phyloP scores from a whole-genome alignment of 768 basidiomycete genomes.

The Xanthoconium stramineum region DNA sequence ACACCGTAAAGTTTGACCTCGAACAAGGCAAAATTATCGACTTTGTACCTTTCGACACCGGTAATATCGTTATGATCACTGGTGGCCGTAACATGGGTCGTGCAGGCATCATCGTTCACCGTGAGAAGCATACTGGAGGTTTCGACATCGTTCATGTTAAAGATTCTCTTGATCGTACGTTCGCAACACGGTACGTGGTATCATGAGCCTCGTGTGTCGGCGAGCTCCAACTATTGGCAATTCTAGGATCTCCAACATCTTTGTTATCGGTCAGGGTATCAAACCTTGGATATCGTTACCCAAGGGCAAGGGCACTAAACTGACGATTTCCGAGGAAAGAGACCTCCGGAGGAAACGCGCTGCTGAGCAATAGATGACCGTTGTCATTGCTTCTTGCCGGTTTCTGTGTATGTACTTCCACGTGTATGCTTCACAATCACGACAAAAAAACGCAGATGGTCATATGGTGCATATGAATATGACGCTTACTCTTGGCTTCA shows the following conservation, averaged over 20 bases:
- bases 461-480: constrained; percentile 15
- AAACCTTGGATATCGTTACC: constrained; percentile 98
- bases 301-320: constrained; percentile 96
- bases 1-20: constrained; percentile 96
- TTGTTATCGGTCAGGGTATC: constrained; percentile 92
- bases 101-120: constrained; percentile 92
- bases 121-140: constrained; percentile 96
- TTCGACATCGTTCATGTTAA: constrained; percentile 99
- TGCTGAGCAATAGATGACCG: constrained; percentile 54
- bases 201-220: background rate
- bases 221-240: background rate
- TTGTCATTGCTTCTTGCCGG: constrained; percentile 5
- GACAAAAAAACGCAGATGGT: constrained; percentile 19
- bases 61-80: constrained; percentile 96
- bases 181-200: constrained; percentile 85
- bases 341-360: constrained; percentile 86
- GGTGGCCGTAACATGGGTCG: constrained; percentile 99
- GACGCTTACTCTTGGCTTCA: background rate
- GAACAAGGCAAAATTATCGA: constrained; percentile 92
- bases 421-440: constrained; percentile 20
- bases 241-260: constrained; percentile 89
- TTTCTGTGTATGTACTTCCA: constrained; percentile 14
- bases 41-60: constrained; percentile 94
- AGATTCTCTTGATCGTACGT: constrained; percentile 92
- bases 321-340: constrained; percentile 95